Evolutionary conservation across 208 protist species (phyloP).

Genomic region (Trichomonas gallinae): DNA sequence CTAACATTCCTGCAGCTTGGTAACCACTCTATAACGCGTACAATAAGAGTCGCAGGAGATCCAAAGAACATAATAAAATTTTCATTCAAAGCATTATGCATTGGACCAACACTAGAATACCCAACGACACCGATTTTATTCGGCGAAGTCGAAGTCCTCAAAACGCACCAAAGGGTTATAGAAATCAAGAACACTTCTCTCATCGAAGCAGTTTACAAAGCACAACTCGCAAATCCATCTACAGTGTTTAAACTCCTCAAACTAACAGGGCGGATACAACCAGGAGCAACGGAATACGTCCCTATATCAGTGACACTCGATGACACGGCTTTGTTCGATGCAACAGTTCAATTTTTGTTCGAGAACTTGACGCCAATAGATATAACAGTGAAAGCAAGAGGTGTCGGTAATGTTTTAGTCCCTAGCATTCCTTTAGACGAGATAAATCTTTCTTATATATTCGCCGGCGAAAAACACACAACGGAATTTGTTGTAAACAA

Average conservation of each 20-base stretch:
- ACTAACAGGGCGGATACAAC: background rate
- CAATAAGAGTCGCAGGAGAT: background rate
- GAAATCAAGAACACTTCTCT: background rate
- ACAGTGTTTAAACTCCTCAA: background rate
- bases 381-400: background rate
- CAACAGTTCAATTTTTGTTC: background rate
- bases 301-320: background rate
- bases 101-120: background rate
- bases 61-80: background rate
- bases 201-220: background rate
- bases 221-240: background rate
- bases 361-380: background rate
- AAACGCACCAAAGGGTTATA: background rate
- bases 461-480: background rate
- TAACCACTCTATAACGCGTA: background rate
- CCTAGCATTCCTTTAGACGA: background rate
- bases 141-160: background rate
- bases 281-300: background rate
- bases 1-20: background rate
- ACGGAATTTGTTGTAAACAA: background rate
- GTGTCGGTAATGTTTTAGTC: background rate
- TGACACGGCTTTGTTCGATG: background rate
- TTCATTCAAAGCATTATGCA: background rate
- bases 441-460: background rate
- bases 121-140: background rate